These are phyloP conservation scores for Neocucurbitaria cava DNA, from an alignment of 2,329 filamentous ascomycete genomes.

Conservation along the genomic window DNA sequence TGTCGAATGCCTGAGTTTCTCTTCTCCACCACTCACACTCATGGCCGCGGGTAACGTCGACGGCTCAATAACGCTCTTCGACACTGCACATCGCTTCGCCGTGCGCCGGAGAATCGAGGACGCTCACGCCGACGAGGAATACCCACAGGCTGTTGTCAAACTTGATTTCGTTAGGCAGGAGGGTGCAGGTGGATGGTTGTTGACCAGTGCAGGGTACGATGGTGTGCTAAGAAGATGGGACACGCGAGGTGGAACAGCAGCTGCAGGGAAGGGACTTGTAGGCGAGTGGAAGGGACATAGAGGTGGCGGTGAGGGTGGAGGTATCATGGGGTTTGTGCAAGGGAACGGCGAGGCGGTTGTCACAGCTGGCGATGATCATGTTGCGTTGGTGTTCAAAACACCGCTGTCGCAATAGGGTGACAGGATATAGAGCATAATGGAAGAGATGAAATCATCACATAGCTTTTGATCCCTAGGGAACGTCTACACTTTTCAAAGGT, in stretches of 20 bases:
- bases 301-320: constrained; percentile 83
- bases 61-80: constrained; percentile 80
- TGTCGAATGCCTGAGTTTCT: constrained; percentile 78
- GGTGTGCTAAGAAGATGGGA: constrained; percentile 93
- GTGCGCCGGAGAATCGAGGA: constrained; percentile 81
- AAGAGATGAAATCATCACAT: not conserved
- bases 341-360: constrained; percentile 75
- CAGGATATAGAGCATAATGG: not conserved
- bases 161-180: constrained; percentile 77
- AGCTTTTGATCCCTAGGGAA: not conserved
- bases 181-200: constrained; percentile 63
- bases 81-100: constrained; percentile 84
- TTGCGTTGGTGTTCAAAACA: constrained; percentile 37
- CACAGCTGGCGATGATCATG: constrained; percentile 84
- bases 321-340: constrained; percentile 90
- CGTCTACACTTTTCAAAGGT: no score
- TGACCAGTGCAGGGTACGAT: constrained; percentile 92
- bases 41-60: constrained; percentile 70
- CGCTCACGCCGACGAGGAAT: constrained; percentile 74
- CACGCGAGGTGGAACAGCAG: constrained; percentile 70
- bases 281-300: constrained; percentile 92
- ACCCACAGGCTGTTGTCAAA: constrained; percentile 89
- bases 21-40: constrained; percentile 65
- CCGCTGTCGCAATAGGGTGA: constrained; percentile 18
- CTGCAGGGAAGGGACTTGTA: constrained; percentile 72